Conservation (phyloP, 2,329 filamentous ascomycete genomes). For the Trichoderma aggressivum region DNA sequence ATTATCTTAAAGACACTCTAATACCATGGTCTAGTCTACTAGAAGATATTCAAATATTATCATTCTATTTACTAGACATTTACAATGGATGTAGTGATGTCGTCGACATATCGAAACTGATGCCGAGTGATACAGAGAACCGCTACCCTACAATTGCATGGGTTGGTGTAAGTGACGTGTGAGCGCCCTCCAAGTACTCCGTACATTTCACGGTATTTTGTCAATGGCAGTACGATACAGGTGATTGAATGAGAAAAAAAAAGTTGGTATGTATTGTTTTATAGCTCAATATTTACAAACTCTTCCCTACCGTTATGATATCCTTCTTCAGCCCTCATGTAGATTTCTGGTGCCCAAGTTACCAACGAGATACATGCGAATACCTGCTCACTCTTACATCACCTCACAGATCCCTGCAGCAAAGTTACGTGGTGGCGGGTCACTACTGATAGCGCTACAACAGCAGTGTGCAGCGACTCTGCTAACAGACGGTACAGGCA, state of each 20-base stretch:
- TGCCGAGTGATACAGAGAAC: neutral
- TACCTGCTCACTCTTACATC: neutral
- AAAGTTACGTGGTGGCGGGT: neutral
- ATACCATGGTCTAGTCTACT: too few species aligned
- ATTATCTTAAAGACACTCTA: too few species aligned
- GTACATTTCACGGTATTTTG: neutral
- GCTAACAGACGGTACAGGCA: neutral
- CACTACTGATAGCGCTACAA: neutral
- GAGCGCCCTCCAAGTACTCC: neutral
- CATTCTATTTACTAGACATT: neutral
- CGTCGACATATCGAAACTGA: neutral
- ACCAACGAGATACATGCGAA: neutral
- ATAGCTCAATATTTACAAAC: neutral
- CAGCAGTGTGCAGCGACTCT: rapidly evolving
- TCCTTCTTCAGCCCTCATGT: neutral
- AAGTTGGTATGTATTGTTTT: neutral
- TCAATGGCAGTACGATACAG: neutral
- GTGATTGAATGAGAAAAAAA: neutral
- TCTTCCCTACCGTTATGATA: too few species aligned
- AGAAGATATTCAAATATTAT: neutral
- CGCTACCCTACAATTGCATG: neutral
- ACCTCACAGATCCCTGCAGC: neutral
- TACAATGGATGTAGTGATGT: neutral
- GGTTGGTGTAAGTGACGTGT: neutral
- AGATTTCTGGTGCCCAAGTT: neutral